Percentiles rank a stretch among this genome's conserved stretches.
phyloP scores from a whole-genome alignment of 2,329 filamentous ascomycete genomes.

The Sporothrix schenckii region DNA sequence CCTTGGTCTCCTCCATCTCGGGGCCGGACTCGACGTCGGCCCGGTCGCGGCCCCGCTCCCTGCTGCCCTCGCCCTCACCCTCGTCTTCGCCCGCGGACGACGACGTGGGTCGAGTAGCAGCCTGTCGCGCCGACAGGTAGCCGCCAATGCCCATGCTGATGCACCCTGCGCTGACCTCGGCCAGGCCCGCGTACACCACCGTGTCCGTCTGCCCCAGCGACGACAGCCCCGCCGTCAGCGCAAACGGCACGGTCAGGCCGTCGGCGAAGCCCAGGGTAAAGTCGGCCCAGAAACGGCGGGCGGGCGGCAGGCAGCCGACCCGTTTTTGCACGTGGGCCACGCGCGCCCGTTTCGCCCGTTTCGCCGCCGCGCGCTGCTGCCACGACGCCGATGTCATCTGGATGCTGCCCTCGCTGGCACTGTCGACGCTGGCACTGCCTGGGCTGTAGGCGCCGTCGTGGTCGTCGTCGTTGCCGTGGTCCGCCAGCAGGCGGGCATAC shows the following conservation, averaged over 20 bases:
- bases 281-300: conserved; percentile 58
- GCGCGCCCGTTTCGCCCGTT: neutral
- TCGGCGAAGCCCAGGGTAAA: conserved; percentile 74
- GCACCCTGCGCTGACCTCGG: conserved; percentile 70
- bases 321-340: neutral
- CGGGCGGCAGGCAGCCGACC: conserved; percentile 35
- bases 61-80: too few species aligned
- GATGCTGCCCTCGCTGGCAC: conserved; percentile 29
- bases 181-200: conserved; percentile 68
- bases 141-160: conserved; percentile 76
- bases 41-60: conserved; percentile 1
- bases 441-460: conserved; percentile 8
- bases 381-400: neutral
- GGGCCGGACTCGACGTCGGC: conserved; percentile 30
- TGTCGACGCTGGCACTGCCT: neutral
- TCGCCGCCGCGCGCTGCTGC: too few species aligned
- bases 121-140: conserved; percentile 60
- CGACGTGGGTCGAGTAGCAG: conserved; percentile 1
- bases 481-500: conserved; percentile 19
- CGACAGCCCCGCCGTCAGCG: conserved; percentile 69
- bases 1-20: conserved; percentile 40
- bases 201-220: conserved; percentile 63
- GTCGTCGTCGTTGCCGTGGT: conserved; percentile 13
- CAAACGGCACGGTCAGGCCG: conserved; percentile 74
- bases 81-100: conserved; percentile 21